Conservation (phyloP, 805 yeast species). For the Cyberlindnera amylophila region DNA sequence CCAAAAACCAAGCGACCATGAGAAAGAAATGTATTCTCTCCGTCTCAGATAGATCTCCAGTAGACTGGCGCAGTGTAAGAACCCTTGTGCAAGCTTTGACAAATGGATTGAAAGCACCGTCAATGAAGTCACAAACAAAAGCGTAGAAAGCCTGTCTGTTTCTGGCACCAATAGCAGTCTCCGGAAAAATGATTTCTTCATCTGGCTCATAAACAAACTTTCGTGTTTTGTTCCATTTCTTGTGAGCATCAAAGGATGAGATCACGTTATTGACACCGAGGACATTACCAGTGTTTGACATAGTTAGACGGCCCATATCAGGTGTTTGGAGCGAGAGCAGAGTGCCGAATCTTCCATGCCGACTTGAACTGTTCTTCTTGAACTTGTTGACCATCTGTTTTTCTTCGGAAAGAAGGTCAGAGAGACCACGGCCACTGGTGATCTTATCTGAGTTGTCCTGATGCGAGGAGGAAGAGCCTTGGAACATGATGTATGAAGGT, state of each 20-base stretch:
- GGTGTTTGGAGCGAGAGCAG: conserved; percentile 66
- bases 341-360: conserved; percentile 93
- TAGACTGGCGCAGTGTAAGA: conserved; percentile 38
- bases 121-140: conserved; percentile 59
- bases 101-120: conserved; percentile 71
- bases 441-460: conserved; percentile 5
- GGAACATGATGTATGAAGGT: conserved; percentile 22
- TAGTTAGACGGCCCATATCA: conserved; percentile 54
- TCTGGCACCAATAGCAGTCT: conserved; percentile 18
- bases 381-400: conserved; percentile 45
- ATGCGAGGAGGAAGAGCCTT: background rate
- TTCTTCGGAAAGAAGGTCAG: conserved; percentile 57
- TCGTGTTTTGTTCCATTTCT: conserved; percentile 54
- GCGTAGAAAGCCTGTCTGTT: conserved; percentile 12
- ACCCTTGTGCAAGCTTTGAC: conserved; percentile 48
- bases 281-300: conserved; percentile 71
- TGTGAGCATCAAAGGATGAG: conserved; percentile 60
- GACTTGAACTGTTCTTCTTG: conserved; percentile 50
- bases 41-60: background rate
- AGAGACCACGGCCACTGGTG: conserved; percentile 10
- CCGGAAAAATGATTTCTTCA: conserved; percentile 31
- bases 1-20: conserved; percentile 71
- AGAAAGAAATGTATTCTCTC: conserved; percentile 45
- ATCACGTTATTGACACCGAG: conserved; percentile 49
- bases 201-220: conserved; percentile 26